Percentiles rank a stretch among this genome's conserved stretches.
Evolutionary conservation across 495 filamentous ascomycete species (phyloP).

Genomic region (Lichenothelia convexa): DNA sequence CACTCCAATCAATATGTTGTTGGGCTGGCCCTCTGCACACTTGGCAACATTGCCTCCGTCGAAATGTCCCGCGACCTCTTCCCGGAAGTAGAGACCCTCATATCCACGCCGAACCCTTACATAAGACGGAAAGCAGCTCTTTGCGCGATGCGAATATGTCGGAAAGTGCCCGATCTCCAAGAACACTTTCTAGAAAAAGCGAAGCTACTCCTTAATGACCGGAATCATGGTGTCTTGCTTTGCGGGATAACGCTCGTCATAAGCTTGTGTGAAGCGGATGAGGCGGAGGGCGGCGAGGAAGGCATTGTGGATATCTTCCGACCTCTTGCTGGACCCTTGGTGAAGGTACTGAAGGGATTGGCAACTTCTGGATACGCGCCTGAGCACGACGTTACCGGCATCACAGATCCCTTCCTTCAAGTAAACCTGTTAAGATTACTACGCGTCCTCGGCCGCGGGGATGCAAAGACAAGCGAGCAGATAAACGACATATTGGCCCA

Average conservation of each 20-base stretch:
- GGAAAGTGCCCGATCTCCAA: slow-evolving; percentile 92
- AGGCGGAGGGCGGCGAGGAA: slow-evolving; percentile 69
- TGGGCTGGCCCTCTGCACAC: slow-evolving; percentile 81
- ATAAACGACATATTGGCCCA: slow-evolving; percentile 98
- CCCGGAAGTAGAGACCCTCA: slow-evolving; percentile 73
- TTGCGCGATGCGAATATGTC: slow-evolving; percentile 99
- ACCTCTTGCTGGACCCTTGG: slow-evolving; percentile 54
- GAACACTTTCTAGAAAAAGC: slow-evolving; percentile 95
- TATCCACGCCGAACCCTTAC: slow-evolving; percentile 88
- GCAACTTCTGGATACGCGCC: slow-evolving; percentile 93
- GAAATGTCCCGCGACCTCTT: slow-evolving; percentile 99
- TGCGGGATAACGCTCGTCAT: slow-evolving; percentile 83
- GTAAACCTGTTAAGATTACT: slow-evolving; percentile 84
- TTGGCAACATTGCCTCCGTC: slow-evolving; percentile 91
- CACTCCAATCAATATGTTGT: slow-evolving; percentile 98
- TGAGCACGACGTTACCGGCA: slow-evolving; percentile 93
- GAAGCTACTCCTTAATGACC: slow-evolving; percentile 68
- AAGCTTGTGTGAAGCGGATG: slow-evolving; percentile 85
- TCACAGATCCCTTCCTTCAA: slow-evolving; percentile 96
- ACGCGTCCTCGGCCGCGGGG: slow-evolving; percentile 69
- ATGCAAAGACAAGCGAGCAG: slow-evolving; percentile 77
- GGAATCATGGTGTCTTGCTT: slow-evolving; percentile 86
- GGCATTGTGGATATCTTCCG: slow-evolving; percentile 79
- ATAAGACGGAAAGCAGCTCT: slow-evolving; percentile 92
- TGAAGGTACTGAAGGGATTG: slow-evolving; percentile 74